These are phyloP conservation scores for Albophoma yamanashiensis DNA, from an alignment of 2,329 filamentous ascomycete species.

Conservation along the genomic window DNA sequence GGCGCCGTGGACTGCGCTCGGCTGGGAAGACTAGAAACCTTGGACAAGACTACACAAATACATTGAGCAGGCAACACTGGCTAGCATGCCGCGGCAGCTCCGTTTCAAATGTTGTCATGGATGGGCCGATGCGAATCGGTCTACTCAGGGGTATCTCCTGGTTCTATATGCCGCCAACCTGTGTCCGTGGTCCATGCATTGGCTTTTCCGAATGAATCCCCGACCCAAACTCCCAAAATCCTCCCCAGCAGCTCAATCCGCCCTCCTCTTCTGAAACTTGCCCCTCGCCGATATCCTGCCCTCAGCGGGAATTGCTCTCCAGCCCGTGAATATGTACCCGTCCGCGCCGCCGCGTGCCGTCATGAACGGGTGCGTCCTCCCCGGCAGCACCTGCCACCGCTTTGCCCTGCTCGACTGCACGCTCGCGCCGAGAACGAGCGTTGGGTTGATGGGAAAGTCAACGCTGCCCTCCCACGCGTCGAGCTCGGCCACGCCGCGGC, in stretches of 20 bases:
- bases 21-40: neutral
- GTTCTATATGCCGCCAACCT: neutral
- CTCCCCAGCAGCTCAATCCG: conserved; percentile 8
- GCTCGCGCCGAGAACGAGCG: conserved; percentile 65
- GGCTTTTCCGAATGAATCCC: neutral
- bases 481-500: conserved; percentile 35
- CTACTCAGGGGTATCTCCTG: neutral
- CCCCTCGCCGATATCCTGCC: conserved; percentile 77
- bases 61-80: neutral
- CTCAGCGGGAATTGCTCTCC: conserved; percentile 67
- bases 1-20: conserved; percentile 35
- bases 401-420: conserved; percentile 73
- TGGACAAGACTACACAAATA: neutral
- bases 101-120: too few relatives aligned
- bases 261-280: conserved; percentile 56
- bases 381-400: conserved; percentile 84
- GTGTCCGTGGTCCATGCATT: neutral
- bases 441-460: conserved; percentile 83
- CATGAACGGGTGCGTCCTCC: conserved; percentile 90
- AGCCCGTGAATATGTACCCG: conserved; percentile 80
- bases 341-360: conserved; percentile 78
- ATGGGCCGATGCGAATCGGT: neutral
- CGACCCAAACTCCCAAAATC: neutral
- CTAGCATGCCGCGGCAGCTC: neutral
- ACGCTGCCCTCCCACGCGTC: conserved; percentile 49